Percentiles rank a stretch among this genome's conserved stretches.
phyloP scores from a whole-genome alignment of 1,284 basidiomycete genomes.

The Leccinum fallax region DNA sequence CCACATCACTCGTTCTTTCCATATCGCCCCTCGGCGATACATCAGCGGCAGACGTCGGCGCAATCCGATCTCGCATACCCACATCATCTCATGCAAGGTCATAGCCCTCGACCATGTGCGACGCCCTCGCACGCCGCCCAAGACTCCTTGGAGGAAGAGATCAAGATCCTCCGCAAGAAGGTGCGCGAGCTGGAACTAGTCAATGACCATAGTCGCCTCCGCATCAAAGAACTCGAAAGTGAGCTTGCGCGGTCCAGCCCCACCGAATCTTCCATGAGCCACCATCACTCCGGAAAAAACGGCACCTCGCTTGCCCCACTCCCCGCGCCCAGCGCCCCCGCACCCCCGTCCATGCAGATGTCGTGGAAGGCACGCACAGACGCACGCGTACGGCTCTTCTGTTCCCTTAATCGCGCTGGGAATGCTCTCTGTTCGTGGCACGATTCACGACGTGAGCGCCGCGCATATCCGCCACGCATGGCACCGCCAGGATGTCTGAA shows the following conservation, averaged over 20 bases:
- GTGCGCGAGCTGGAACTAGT: constrained; percentile 49
- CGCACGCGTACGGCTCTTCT: constrained; percentile 67
- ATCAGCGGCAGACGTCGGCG: constrained; percentile 33
- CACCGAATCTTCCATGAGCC: constrained; percentile 28
- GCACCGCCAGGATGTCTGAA: constrained; percentile 76
- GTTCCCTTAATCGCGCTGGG: constrained; percentile 80
- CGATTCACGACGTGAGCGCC: constrained; percentile 78
- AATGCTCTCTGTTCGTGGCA: constrained; percentile 88
- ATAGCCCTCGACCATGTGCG: constrained; percentile 26
- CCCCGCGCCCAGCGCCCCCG: constrained; percentile 39
- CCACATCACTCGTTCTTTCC: constrained; percentile 36
- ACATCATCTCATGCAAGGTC: constrained; percentile 23
- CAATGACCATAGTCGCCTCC: constrained; percentile 47
- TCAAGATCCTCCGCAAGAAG: constrained; percentile 40
- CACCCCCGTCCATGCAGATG: constrained; percentile 44
- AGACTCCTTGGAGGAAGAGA: constrained; percentile 41
- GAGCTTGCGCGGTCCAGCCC: constrained; percentile 41
- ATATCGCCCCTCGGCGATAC: constrained; percentile 28
- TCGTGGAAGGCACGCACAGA: constrained; percentile 73
- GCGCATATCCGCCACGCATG: constrained; percentile 75
- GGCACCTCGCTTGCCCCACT: constrained; percentile 13
- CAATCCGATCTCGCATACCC: constrained; percentile 29
- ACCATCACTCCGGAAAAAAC: constrained; percentile 15
- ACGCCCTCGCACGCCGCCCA: neutral
- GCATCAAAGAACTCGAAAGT: constrained; percentile 49